Base-by-base conservation (phyloP, 2,329 filamentous ascomycete species). In the Exophiala viscosa region DNA sequence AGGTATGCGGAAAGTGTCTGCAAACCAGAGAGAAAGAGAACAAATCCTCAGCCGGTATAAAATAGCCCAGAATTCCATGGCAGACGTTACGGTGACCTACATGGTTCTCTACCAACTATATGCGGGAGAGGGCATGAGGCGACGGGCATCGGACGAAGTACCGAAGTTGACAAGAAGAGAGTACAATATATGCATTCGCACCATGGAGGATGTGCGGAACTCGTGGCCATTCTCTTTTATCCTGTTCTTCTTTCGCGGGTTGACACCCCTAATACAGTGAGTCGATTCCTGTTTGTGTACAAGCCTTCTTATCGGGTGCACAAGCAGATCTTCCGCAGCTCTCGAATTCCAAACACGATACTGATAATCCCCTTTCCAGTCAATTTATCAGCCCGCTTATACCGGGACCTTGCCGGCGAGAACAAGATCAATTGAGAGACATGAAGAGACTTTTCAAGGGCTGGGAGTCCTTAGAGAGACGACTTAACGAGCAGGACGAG, bases 241-340 rank as follows among this genome's bases (percentile, higher is more conserved):
- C 46, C 76, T 96, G 5, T 63, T 91, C 1, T 57, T 95, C n/a
- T 88, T 87, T 67, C 92, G 90, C 18, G 92, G 97, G 70, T 86
- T 95, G 71, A 88, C 91, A 1, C 90, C 91, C 0, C 65, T 97
- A 5, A 70, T 95, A 5, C 86, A 95, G 1, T 73, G 90, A 7
- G 80, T 84, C 32, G 73, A 95, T 23, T 79, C 79, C 0, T 83
- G 84, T 17, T 73, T 83, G 62, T 89, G 13, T 38, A n/a, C 34
- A 5, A 14, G 14, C 11, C 28, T 17, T 23, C n/a, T 35, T 15
- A 11, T 32, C 5, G 13, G 18, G 5, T 5, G 11, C 7, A 23
- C 4, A 18, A 42, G 39, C 2, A 42, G 13, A 6, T 42, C 18
- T 13, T 23, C 39, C 11, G 6, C 39, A 42, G 39, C 5, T 7